phyloP scores from a whole-genome alignment of 805 yeast species.

The Hanseniaspora pseudoguilliermondii region DNA sequence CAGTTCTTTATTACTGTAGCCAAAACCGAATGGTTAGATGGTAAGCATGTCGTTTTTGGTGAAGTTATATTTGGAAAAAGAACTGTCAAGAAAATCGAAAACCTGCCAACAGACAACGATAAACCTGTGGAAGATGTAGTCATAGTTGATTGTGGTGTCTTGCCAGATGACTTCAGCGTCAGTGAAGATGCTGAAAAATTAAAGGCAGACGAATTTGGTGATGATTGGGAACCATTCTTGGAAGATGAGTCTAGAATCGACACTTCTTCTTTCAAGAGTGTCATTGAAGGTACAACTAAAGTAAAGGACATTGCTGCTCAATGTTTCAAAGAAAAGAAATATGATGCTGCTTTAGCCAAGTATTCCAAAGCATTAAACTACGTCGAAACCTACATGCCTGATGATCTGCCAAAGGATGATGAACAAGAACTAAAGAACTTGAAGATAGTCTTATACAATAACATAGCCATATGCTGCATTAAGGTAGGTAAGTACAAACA shows the following conservation, averaged over 20 bases:
- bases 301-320: slow-evolving; percentile 71
- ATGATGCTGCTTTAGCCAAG: slow-evolving; percentile 46
- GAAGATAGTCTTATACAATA: slow-evolving; percentile 40
- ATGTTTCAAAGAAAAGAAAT: slow-evolving; percentile 54
- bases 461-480: slow-evolving; percentile 61
- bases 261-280: slow-evolving; percentile 46
- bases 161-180: slow-evolving; percentile 45
- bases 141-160: slow-evolving; percentile 66
- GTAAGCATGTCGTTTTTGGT: slow-evolving; percentile 94
- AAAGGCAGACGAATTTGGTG: slow-evolving; percentile 72
- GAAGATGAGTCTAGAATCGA: slow-evolving; percentile 63
- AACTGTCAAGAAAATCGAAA: slow-evolving; percentile 65
- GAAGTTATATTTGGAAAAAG: slow-evolving; percentile 73
- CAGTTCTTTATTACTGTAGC: slow-evolving; percentile 92
- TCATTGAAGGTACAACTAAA: slow-evolving; percentile 47
- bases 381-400: slow-evolving; percentile 49
- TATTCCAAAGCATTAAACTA: slow-evolving; percentile 62
- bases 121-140: slow-evolving; percentile 59
- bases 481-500: slow-evolving; percentile 45
- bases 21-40: slow-evolving; percentile 42
- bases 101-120: slow-evolving; percentile 52
- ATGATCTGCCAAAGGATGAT: slow-evolving; percentile 35
- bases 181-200: slow-evolving; percentile 34
- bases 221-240: slow-evolving; percentile 59
- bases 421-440: slow-evolving; percentile 26